Conservation (phyloP, 768 basidiomycete species). For the Neoboletus brunneissimus region DNA sequence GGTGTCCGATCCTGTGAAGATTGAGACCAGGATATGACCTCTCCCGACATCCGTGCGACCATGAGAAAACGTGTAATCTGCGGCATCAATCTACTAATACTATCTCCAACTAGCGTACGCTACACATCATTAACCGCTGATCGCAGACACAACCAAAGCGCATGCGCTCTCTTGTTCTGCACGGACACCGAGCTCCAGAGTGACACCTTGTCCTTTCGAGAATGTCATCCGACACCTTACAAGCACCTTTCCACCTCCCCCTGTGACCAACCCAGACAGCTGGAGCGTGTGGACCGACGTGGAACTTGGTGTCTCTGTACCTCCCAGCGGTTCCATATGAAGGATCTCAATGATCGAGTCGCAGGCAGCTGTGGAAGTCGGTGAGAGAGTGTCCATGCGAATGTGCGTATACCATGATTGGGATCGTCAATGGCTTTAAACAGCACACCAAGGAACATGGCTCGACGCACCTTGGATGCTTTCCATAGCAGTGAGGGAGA, state of each 20-base stretch:
- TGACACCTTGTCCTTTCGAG: constrained; percentile 85
- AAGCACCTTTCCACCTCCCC: constrained; percentile 95
- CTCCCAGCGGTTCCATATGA: constrained; percentile 95
- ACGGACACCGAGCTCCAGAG: constrained; percentile 85
- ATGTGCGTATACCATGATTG: constrained; percentile 14
- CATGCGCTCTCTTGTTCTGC: constrained; percentile 89
- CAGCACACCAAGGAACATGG: constrained; percentile 6
- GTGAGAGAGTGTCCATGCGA: constrained; percentile 13
- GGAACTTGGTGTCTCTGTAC: constrained; percentile 78
- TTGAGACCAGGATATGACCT: neutral
- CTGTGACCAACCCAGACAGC: constrained; percentile 84
- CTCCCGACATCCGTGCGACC: constrained; percentile 8
- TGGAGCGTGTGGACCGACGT: constrained; percentile 92
- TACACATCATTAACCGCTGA: constrained; percentile 53
- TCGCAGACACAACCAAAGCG: constrained; percentile 85
- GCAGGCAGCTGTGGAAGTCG: constrained; percentile 70
- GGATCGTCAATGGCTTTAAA: constrained; percentile 16
- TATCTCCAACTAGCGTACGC: neutral
- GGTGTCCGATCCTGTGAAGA: constrained; percentile 4
- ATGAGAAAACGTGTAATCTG: constrained; percentile 10
- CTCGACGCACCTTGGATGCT: constrained; percentile 79
- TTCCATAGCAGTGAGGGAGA: constrained; percentile 87
- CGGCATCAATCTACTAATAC: constrained; percentile 1
- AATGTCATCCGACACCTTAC: constrained; percentile 96
- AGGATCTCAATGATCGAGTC: constrained; percentile 95